phyloP scores from a whole-genome alignment of 192 early-diverging fungal genomes.

The Cladochytrium replicatum region DNA sequence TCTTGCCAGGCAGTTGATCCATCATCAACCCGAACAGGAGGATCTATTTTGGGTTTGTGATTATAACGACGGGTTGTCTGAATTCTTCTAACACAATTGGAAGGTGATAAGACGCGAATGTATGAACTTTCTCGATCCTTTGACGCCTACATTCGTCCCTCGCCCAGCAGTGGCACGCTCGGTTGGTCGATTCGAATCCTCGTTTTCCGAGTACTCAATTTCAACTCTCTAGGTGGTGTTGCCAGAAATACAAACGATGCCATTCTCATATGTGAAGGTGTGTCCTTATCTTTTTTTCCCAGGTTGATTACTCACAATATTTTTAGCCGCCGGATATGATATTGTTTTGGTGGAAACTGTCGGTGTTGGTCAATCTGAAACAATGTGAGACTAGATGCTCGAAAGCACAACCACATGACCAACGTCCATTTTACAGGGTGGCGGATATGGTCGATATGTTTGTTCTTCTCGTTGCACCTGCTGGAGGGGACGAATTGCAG shows the following conservation, averaged over 20 bases:
- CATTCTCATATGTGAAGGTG: conserved; percentile 68
- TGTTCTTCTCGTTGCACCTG: conserved; percentile 66
- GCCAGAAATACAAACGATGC: conserved; percentile 75
- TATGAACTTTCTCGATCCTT: conserved; percentile 50
- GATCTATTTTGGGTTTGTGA: conserved; percentile 58
- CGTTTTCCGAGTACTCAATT: no score
- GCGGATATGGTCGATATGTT: conserved; percentile 85
- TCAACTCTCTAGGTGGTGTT: conserved; percentile 40
- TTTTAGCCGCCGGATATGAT: conserved; percentile 64
- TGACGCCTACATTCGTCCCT: conserved; percentile 67
- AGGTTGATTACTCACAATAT: background rate
- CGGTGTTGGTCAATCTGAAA: conserved; percentile 80
- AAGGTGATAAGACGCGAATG: conserved; percentile 79
- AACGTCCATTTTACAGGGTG: conserved; percentile 30
- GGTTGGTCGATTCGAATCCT: no score
- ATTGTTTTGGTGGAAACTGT: conserved; percentile 75
- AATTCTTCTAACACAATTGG: background rate
- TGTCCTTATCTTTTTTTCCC: background rate
- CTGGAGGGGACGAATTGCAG: conserved; percentile 78
- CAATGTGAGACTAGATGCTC: conserved; percentile 34
- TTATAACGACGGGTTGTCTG: conserved; percentile 1
- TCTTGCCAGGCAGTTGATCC: conserved; percentile 67
- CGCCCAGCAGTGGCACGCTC: conserved; percentile 62
- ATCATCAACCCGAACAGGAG: conserved; percentile 67
- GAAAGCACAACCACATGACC: background rate